These are phyloP conservation scores for Tricholoma matsutake DNA, from an alignment of 768 basidiomycete genomes.

Conservation along the genomic window DNA sequence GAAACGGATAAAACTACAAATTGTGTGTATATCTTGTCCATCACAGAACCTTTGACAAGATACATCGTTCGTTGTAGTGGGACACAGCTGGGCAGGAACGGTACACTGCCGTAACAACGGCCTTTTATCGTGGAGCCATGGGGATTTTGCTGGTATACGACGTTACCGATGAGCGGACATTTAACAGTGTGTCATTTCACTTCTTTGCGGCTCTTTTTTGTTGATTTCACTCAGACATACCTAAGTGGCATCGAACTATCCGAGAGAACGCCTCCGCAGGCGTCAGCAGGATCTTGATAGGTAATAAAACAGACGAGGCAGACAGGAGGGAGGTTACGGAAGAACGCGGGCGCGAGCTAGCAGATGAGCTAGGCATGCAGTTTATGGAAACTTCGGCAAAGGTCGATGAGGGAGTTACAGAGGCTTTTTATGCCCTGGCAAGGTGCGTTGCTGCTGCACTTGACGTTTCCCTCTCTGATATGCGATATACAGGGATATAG, in stretches of 20 bases:
- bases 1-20: slow-evolving; percentile 98
- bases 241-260: slow-evolving; percentile 96
- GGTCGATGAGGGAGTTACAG: slow-evolving; percentile 95
- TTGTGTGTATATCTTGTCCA: slow-evolving; percentile 50
- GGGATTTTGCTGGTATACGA: slow-evolving; percentile 99
- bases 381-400: slow-evolving; percentile 99
- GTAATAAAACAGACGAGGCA: slow-evolving; percentile 98
- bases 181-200: slow-evolving; percentile 71
- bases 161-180: slow-evolving; percentile 91
- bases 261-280: slow-evolving; percentile 98
- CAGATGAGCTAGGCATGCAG: slow-evolving; percentile 86
- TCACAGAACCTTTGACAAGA: slow-evolving; percentile 4
- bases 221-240: slow-evolving; percentile 65
- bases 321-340: slow-evolving; percentile 91
- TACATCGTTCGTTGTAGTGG: slow-evolving; percentile 57
- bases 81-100: slow-evolving; percentile 99
- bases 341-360: slow-evolving; percentile 88
- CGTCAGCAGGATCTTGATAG: slow-evolving; percentile 98
- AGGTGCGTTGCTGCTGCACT: slow-evolving; percentile 50
- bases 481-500: slow-evolving; percentile 73
- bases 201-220: neutral
- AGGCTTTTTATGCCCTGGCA: slow-evolving; percentile 96
- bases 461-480: neutral
- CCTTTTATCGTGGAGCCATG: slow-evolving; percentile 99
- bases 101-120: slow-evolving; percentile 96